Evolutionary conservation across 2,329 filamentous ascomycete genomes (phyloP), one percentile per base, ranked within the genome.

Genomic region (Xylaria sp.): DNA sequence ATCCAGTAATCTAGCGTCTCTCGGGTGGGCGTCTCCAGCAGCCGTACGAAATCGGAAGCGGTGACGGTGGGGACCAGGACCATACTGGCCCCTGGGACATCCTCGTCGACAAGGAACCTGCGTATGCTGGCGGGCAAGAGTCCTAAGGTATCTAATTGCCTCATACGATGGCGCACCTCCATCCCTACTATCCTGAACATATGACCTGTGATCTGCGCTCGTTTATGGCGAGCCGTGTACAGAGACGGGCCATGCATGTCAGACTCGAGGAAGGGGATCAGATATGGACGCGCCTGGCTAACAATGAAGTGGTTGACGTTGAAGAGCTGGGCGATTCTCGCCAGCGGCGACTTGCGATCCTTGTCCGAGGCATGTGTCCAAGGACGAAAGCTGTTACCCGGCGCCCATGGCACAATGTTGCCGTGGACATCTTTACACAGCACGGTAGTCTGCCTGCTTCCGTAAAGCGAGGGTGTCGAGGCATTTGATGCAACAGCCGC

Each of bases 241-340:
- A 85, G 87, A 73, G 88, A 88, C 0, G 92, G 91, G 4, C 92
- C 91, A 79, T 94, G 92, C 82, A 94, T 89, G 73, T 95, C 92
- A 54, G 91, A 92, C 69, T 91, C 90, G 5, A 97, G 84, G 75
- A 97, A 96, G 0, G 94, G 94, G 32, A 95, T 91, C 18, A 97
- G 85, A 79, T 97, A 97, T 0, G 95, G 95, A 2, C 94, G 87
- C 0, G 95, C 94, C 82, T 98, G 95, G 72, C 92, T 96, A 73
- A 98, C 90, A 72, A 98, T 93, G 81, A 97, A 98, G 82, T 98
- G 94, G 78, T 97, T 97, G 62, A 97, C 93, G 78, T 97, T 97
- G 85, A 96, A 96, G 12, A 95, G 87, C 81, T 95, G 92, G 6
- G 91, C 89, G 35, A 96, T 90, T 47, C 93, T 88, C 63, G 89